Percentiles rank a stretch among this genome's conserved stretches.
phyloP scores from a whole-genome alignment of 352 stramenopile genomes.

The Phytophthora chlamydospora region DNA sequence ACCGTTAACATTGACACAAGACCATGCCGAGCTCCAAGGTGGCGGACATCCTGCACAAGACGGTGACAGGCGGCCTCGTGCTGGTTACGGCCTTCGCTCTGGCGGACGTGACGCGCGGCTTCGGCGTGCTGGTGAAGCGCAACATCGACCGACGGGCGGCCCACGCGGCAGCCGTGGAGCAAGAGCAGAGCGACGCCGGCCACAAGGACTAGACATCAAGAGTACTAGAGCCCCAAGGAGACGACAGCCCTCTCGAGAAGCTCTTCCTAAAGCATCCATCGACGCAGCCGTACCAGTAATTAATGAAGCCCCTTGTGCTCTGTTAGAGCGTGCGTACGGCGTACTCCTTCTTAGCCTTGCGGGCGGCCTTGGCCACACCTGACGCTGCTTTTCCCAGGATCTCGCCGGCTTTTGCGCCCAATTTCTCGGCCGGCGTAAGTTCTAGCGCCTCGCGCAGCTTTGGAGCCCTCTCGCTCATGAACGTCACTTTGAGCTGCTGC shows the following conservation, averaged over 20 bases:
- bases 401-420: constrained; percentile 48
- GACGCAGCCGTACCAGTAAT: constrained; percentile 21
- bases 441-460: constrained; percentile 61
- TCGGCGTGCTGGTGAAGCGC: constrained; percentile 79
- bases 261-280: constrained; percentile 8
- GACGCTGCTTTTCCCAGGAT: constrained; percentile 49
- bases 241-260: background rate
- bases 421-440: constrained; percentile 56
- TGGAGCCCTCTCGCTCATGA: constrained; percentile 52
- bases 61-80: constrained; percentile 76
- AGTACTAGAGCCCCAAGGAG: background rate
- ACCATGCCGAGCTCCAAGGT: constrained; percentile 38
- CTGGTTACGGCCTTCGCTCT: constrained; percentile 67
- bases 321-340: constrained; percentile 60
- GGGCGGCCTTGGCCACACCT: constrained; percentile 37
- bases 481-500: constrained; percentile 57
- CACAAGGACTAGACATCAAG: constrained; percentile 35
- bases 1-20: constrained; percentile 13
- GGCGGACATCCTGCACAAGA: constrained; percentile 84
- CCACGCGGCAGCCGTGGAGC: constrained; percentile 22
- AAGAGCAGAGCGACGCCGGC: constrained; percentile 19
- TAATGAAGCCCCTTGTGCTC: constrained; percentile 28
- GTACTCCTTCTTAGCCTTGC: constrained; percentile 73
- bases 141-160: constrained; percentile 68
- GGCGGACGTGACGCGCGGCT: constrained; percentile 81